Evolutionary conservation across 352 stramenopile genomes (phyloP).

Genomic region (Phytopythium litorale): DNA sequence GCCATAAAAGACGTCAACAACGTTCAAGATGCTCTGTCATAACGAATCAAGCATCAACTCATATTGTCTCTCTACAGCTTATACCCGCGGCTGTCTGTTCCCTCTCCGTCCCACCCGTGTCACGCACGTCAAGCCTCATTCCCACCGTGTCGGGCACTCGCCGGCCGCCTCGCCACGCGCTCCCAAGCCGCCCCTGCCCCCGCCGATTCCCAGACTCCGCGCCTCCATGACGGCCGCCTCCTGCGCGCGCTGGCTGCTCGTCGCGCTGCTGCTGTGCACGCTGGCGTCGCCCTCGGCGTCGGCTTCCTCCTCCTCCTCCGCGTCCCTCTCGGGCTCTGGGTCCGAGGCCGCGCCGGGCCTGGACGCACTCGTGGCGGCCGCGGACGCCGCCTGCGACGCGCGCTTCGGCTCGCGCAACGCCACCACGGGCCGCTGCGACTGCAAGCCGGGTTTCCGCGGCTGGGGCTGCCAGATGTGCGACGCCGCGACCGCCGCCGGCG

Average conservation of each 20-base stretch:
- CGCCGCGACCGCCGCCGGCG: conserved; percentile 5
- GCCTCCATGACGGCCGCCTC: not conserved
- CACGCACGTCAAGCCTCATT: not conserved
- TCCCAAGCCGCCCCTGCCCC: not conserved
- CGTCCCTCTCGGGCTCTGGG: not conserved
- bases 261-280: conserved; percentile 1
- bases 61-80: not conserved
- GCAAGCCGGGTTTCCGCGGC: conserved; percentile 50
- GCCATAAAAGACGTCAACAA: no score
- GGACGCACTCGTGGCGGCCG: conserved; percentile 2
- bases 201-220: not conserved
- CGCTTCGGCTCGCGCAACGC: conserved; percentile 55
- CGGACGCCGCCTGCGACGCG: conserved; percentile 32
- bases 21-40: not conserved
- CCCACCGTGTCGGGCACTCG: not conserved
- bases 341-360: not conserved
- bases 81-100: not conserved
- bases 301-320: not conserved
- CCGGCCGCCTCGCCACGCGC: not conserved
- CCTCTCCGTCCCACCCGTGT: not conserved
- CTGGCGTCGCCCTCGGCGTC: not conserved
- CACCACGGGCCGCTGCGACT: conserved; percentile 51
- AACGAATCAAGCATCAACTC: not conserved
- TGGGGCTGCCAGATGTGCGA: conserved; percentile 64
- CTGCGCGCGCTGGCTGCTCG: not conserved